Conservation (phyloP, 352 stramenopile genomes). For the Elongisporangium undulatum region DNA sequence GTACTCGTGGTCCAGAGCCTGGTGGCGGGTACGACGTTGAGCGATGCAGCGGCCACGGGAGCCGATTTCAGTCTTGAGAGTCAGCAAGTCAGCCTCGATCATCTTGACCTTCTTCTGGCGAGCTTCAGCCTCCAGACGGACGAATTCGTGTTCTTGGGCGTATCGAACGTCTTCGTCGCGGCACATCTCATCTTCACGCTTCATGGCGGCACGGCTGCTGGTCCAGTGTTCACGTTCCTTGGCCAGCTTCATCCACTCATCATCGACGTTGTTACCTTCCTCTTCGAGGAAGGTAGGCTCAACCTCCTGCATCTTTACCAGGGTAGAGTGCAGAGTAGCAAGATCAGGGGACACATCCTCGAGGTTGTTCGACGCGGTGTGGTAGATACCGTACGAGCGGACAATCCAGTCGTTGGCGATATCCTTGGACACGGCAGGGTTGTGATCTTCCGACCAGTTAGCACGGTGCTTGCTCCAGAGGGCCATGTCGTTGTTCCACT, state of each 20-base stretch:
- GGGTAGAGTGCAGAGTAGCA: conserved; percentile 62
- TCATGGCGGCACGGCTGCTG: conserved; percentile 85
- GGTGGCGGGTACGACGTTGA: conserved; percentile 68
- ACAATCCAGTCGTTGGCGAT: conserved; percentile 88
- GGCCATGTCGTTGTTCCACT: conserved; percentile 89
- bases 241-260: conserved; percentile 87
- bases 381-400: conserved; percentile 82
- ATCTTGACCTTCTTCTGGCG: conserved; percentile 83
- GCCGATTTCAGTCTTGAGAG: conserved; percentile 78
- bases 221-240: conserved; percentile 90
- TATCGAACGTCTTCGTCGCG: conserved; percentile 78
- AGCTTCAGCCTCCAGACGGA: conserved; percentile 62
- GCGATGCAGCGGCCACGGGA: conserved; percentile 63
- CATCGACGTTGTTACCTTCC: conserved; percentile 77
- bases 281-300: conserved; percentile 74
- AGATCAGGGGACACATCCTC: conserved; percentile 65
- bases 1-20: conserved; percentile 76
- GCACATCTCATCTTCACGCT: conserved; percentile 87
- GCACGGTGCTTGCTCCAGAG: conserved; percentile 85
- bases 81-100: conserved; percentile 71
- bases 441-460: conserved; percentile 85
- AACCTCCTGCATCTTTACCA: conserved; percentile 84
- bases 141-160: conserved; percentile 83
- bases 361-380: conserved; percentile 36
- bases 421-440: conserved; percentile 82